A percentile compares a stretch with the other conserved stretches of the same genome.
Conservation (phyloP, 176 grass and related monocot species). For the Carex scoparia region DNA sequence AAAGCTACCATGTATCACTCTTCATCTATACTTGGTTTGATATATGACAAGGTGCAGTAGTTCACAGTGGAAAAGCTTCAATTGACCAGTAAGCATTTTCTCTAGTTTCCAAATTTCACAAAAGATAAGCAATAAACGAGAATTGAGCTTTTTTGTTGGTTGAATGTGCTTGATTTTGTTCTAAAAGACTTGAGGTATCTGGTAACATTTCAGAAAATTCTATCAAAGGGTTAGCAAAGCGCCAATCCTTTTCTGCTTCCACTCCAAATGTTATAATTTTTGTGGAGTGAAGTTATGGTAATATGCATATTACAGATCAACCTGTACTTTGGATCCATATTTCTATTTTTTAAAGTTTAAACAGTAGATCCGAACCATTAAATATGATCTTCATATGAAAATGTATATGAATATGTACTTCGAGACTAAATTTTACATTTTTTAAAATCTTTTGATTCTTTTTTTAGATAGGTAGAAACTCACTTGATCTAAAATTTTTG, state of each 20-base stretch:
- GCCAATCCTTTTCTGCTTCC: not conserved
- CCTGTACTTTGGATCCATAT: too few relatives aligned
- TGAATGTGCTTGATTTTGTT: not conserved
- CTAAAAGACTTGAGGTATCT: not conserved
- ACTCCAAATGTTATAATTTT: not conserved
- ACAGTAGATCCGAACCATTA: too few relatives aligned
- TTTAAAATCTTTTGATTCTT: too few relatives aligned
- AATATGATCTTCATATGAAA: too few relatives aligned
- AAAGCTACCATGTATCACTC: slow-evolving; percentile 26
- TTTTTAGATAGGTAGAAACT: too few relatives aligned
- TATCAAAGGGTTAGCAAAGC: not conserved
- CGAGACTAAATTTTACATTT: too few relatives aligned
- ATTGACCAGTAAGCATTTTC: slow-evolving; percentile 26
- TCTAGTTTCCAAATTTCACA: not conserved
- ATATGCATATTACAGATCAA: too few relatives aligned
- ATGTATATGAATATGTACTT: too few relatives aligned
- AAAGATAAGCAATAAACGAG: not conserved
- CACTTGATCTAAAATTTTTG: too few relatives aligned
- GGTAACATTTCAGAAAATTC: not conserved
- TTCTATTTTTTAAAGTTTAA: too few relatives aligned
- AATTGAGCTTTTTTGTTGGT: not conserved
- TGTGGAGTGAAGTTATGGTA: too few relatives aligned
- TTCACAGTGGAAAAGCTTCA: slow-evolving; percentile 31
- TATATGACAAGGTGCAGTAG: slow-evolving; percentile 41
- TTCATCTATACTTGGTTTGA: slow-evolving; percentile 44